phyloP scores from a whole-genome alignment of 1,139 yeast species.

The Kodamaea derodonti region DNA sequence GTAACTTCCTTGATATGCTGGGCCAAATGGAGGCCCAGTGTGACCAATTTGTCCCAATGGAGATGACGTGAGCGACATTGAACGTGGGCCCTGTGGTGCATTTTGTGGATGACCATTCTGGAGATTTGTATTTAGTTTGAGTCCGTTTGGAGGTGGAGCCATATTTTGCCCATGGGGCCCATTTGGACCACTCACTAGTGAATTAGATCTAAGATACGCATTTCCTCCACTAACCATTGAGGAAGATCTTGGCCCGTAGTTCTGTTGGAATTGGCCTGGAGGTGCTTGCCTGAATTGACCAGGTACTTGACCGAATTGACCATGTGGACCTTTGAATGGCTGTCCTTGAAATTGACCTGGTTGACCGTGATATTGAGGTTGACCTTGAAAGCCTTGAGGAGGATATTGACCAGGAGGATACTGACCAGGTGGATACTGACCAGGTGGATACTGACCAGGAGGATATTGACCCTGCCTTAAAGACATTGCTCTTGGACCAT shows the following conservation, averaged over 20 bases:
- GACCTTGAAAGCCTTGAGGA: slow-evolving; percentile 1
- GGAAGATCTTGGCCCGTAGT: slow-evolving; percentile 2
- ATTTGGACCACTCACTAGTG: slow-evolving; percentile 3
- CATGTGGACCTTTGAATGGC: slow-evolving; percentile 1
- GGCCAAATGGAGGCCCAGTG: too few relatives aligned
- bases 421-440: slow-evolving; percentile 4
- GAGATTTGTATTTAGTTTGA: background rate
- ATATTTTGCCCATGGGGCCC: background rate
- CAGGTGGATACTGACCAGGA: slow-evolving; percentile 5
- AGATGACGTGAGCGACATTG: background rate
- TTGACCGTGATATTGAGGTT: background rate
- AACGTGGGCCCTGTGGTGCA: too few relatives aligned
- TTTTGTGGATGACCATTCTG: too few relatives aligned
- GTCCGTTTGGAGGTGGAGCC: too few relatives aligned
- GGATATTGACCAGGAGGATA: background rate
- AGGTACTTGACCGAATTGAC: slow-evolving; percentile 1
- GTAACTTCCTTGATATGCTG: too few relatives aligned
- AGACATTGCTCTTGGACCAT: slow-evolving; percentile 28
- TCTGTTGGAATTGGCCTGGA: background rate
- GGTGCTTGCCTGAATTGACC: background rate
- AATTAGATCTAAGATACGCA: slow-evolving; percentile 4
- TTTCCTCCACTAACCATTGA: slow-evolving; percentile 3
- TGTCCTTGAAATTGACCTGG: slow-evolving; percentile 2
- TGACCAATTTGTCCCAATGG: background rate
- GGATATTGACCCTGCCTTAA: slow-evolving; percentile 11